These are phyloP conservation scores for Cladobotryum mycophilum DNA, from an alignment of 2,329 filamentous ascomycete genomes.

Conservation along the genomic window DNA sequence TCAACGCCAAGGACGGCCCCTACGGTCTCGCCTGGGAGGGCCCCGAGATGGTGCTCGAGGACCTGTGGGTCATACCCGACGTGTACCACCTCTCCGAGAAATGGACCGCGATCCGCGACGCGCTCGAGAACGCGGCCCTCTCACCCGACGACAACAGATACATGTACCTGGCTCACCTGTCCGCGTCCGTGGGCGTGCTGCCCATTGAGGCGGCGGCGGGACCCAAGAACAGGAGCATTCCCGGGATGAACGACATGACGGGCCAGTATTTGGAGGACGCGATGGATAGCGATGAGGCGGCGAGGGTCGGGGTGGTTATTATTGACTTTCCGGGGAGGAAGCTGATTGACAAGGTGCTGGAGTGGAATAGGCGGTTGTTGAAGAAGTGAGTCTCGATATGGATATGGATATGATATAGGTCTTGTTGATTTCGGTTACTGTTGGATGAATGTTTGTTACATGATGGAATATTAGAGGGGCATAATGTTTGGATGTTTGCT, in stretches of 20 bases:
- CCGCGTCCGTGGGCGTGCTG: constrained; percentile 41
- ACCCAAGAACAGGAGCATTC: constrained; percentile 33
- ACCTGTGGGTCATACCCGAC: constrained; percentile 40
- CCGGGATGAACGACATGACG: constrained; percentile 46
- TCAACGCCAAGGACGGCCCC: constrained; percentile 24
- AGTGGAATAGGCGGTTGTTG: constrained; percentile 30
- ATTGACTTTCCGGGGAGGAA: constrained; percentile 42
- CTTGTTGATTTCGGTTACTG: neutral
- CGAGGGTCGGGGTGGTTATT: constrained; percentile 40
- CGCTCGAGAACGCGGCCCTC: constrained; percentile 32
- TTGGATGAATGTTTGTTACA: constrained; percentile 2
- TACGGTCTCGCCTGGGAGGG: constrained; percentile 43
- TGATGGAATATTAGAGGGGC: neutral
- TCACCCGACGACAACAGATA: constrained; percentile 27
- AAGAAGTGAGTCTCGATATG: neutral
- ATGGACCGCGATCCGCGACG: constrained; percentile 37
- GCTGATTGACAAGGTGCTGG: constrained; percentile 36
- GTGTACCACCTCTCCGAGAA: constrained; percentile 39
- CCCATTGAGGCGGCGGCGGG: constrained; percentile 46
- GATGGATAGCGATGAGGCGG: constrained; percentile 19
- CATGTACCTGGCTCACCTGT: constrained; percentile 42
- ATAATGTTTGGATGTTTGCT: too few species aligned
- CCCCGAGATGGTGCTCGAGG: constrained; percentile 39
- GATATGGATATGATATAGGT: neutral
- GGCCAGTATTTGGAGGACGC: constrained; percentile 36